These are phyloP conservation scores for Ogataea glucozyma DNA, from an alignment of 805 yeast genomes.

Conservation along the genomic window DNA sequence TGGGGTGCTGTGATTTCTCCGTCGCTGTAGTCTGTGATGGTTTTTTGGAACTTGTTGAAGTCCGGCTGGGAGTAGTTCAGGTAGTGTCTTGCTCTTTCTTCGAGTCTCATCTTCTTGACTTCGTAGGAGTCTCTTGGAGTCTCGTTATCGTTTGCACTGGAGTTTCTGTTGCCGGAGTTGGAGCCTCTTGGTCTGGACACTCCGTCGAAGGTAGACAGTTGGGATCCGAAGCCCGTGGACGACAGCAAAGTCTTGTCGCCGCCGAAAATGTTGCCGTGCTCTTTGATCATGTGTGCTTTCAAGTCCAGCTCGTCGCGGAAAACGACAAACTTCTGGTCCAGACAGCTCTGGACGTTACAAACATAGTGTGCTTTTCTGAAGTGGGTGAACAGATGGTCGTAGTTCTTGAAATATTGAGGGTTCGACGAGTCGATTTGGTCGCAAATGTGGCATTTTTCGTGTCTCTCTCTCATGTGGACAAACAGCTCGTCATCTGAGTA, in stretches of 20 bases:
- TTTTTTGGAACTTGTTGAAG: constrained; percentile 48
- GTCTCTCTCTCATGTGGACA: constrained; percentile 77
- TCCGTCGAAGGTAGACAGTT: constrained; percentile 56
- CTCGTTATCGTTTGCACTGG: constrained; percentile 21
- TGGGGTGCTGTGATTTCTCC: constrained; percentile 49
- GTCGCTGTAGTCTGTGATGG: constrained; percentile 50
- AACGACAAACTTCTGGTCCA: constrained; percentile 90
- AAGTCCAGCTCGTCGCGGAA: constrained; percentile 84
- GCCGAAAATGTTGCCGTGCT: constrained; percentile 66
- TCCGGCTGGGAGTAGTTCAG: constrained; percentile 51
- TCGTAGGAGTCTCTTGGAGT: constrained; percentile 42
- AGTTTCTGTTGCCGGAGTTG: constrained; percentile 17
- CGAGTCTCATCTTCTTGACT: constrained; percentile 61
- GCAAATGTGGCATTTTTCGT: constrained; percentile 90
- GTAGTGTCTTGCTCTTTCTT: constrained; percentile 84
- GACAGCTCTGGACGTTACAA: constrained; percentile 74
- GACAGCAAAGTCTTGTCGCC: constrained; percentile 44
- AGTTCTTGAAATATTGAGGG: constrained; percentile 78
- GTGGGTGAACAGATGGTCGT: constrained; percentile 73
- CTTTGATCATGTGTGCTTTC: constrained; percentile 82
- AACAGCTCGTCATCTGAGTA: constrained; percentile 87
- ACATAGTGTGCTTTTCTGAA: constrained; percentile 72
- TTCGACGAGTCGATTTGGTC: constrained; percentile 60
- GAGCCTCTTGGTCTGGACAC: constrained; percentile 2
- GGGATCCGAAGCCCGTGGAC: constrained; percentile 38